Evolutionary conservation across 164 flowering plant species (phyloP), one percentile per base, ranked within the genome.

Genomic region (Macadamia integrifolia): DNA sequence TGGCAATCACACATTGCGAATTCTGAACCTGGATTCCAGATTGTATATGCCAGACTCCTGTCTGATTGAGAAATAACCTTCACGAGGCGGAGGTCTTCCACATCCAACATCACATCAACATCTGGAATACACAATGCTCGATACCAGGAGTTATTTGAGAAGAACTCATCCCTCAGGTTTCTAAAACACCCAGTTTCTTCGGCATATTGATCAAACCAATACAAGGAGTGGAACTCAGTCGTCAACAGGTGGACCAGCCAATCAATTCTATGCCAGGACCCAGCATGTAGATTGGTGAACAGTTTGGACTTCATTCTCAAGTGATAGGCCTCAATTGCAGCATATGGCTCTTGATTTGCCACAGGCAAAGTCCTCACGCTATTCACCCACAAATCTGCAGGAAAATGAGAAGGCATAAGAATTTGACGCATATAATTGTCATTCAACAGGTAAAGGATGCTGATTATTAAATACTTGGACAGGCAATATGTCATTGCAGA

Each of bases 1-100:
- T 71, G 30, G 60, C 86, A 85, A 77, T 81, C 80, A 78, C 86
- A 85, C 13, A 80, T 42, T 0, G 83, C 69, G 58, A 85, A 85
- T 66, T 85, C 88, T 0, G 86, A 81, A 61, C 88, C 86, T 61
- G 86, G 86, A 59, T 79, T 80, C 88, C 86, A 85, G 62, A 83
- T 62, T 6, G 80, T 81, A 62, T 83, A 80, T 23, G 73, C 79
- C 61, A 77, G 13, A 46, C 29, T 81, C 66, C 85, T 75, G 55
- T 83, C 76, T 6, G 84, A 71, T 70, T 81, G 88, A 44, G 83
- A 81, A 52, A 83, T 62, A 63, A 85, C 81, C 72, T 79, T 78
- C n/a, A 82, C 81, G 53, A 78, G 32, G 44, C 72, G 81, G 9
- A 78, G 82, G 62, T 85, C 80, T 66, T 74, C 79, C 70, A 78